phyloP scores from a whole-genome alignment of 768 basidiomycete genomes.

The Leccinum ochraceum region DNA sequence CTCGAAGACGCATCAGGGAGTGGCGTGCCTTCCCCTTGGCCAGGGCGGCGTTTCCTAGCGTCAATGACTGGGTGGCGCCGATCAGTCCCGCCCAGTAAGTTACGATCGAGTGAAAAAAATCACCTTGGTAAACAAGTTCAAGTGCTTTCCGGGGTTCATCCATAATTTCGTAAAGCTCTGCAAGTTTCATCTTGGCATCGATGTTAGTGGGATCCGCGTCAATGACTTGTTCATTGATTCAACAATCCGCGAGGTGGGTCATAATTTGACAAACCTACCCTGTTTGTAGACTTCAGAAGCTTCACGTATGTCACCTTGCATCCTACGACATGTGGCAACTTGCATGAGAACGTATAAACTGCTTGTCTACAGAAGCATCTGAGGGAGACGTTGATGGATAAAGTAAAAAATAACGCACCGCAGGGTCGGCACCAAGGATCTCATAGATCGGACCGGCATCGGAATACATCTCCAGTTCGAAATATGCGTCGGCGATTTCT shows the following conservation, averaged over 20 bases:
- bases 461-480: slow-evolving; percentile 64
- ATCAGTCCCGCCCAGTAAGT: slow-evolving; percentile 65
- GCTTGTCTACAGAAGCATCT: slow-evolving; percentile 56
- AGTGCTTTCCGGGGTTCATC: slow-evolving; percentile 81
- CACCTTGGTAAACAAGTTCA: slow-evolving; percentile 67
- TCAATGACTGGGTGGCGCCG: slow-evolving; percentile 49
- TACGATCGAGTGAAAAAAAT: too few relatives aligned
- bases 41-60: slow-evolving; percentile 51
- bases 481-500: slow-evolving; percentile 86
- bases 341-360: slow-evolving; percentile 70
- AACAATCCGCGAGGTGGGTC: background rate
- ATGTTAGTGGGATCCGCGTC: slow-evolving; percentile 71
- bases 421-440: slow-evolving; percentile 69
- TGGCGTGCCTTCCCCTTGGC: slow-evolving; percentile 22
- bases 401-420: slow-evolving; percentile 44
- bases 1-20: slow-evolving; percentile 16
- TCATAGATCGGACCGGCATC: slow-evolving; percentile 84
- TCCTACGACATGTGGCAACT: slow-evolving; percentile 80
- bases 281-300: slow-evolving; percentile 85
- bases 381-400: background rate
- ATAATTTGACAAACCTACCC: slow-evolving; percentile 43
- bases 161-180: slow-evolving; percentile 85
- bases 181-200: slow-evolving; percentile 87
- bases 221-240: slow-evolving; percentile 54
- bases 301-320: slow-evolving; percentile 70